phyloP scores from a whole-genome alignment of 495 filamentous ascomycete genomes.

The Penicillium longicatenatum region DNA sequence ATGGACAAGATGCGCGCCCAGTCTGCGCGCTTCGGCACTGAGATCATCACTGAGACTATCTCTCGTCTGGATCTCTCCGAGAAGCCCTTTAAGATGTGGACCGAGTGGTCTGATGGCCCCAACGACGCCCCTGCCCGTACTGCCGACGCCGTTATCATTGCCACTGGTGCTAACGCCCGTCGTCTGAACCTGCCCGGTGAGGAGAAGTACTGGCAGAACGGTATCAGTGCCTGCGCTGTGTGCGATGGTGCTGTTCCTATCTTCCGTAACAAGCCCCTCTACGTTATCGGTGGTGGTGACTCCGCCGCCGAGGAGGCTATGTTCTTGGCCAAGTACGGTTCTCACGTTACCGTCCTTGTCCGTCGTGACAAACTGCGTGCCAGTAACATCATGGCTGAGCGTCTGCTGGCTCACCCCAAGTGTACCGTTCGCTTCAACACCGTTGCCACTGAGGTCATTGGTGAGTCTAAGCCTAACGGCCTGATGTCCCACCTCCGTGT shows the following conservation, averaged over 20 bases:
- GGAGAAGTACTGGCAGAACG: slow-evolving; percentile 93
- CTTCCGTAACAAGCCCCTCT: slow-evolving; percentile 91
- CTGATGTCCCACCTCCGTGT: slow-evolving; percentile 84
- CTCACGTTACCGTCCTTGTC: slow-evolving; percentile 90
- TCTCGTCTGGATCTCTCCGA: slow-evolving; percentile 80
- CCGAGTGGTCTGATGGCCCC: slow-evolving; percentile 76
- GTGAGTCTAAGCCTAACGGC: slow-evolving; percentile 69
- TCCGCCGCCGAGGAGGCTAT: slow-evolving; percentile 97
- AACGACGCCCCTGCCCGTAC: slow-evolving; percentile 68
- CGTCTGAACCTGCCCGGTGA: slow-evolving; percentile 84
- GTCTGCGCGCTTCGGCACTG: slow-evolving; percentile 86
- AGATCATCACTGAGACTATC: slow-evolving; percentile 91
- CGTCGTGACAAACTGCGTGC: slow-evolving; percentile 83
- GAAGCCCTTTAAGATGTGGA: slow-evolving; percentile 89
- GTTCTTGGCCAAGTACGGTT: slow-evolving; percentile 97
- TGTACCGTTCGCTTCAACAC: slow-evolving; percentile 85
- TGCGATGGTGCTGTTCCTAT: slow-evolving; percentile 98
- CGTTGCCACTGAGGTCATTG: slow-evolving; percentile 77
- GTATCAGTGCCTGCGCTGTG: slow-evolving; percentile 94
- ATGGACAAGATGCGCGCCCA: slow-evolving; percentile 97
- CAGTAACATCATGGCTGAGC: slow-evolving; percentile 87
- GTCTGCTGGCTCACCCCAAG: slow-evolving; percentile 81
- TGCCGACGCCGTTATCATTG: slow-evolving; percentile 88
- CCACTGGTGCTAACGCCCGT: slow-evolving; percentile 89
- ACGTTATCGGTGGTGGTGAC: slow-evolving; percentile 96